Base-by-base conservation (phyloP, 441 rosid genomes). In the Dalechampia spathulata region DNA sequence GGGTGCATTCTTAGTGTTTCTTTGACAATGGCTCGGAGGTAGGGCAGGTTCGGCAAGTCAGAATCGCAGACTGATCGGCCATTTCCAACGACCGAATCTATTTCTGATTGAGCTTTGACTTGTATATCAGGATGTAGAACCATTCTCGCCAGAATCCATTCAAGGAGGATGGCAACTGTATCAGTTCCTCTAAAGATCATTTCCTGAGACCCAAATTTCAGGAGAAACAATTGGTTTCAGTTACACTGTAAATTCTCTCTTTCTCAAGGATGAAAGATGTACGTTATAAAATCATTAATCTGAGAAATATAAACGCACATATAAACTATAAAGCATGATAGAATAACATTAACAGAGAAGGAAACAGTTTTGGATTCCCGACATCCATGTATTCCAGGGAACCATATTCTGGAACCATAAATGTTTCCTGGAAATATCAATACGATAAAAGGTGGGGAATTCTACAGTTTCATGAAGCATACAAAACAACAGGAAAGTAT, bases 111-210 rank as follows among this genome's bases (percentile, higher is more conserved):
- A 38, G 70, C 76, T 66, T 68, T 74, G 7, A 69, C 57, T 62
- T 78, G 83, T n/a, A 79, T 59, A 58, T 76, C 78, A 27, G 71
- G 82, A 48, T 79, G 91, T 11, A 75, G 11, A 13, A 78, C 84
- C 67, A 82, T 71, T 54, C 92, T 67, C 1, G 92, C 86, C 68
- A 84, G 72, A 20, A 61, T 73, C 92, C 88, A 82, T 47, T 85
- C 92, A 1, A 80, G 70, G 2, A 82, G 75, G 37, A 85, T 75
- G 1, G 81, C 84, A 1, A 84, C 77, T 0, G 88, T 82, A 63
- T 82, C 88, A 1, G 81, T 73, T 5, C 86, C 86, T 5, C 86
- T 72, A 46, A 82, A 82, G 60, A 78, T 66, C 92, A 79, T 84
- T 58, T 84, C 82, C 87, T 76, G 37, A 16, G 3, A 13, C 2